Evolutionary conservation across 2,329 filamentous ascomycete species (phyloP).

Genomic region (Fusarium temperatum): DNA sequence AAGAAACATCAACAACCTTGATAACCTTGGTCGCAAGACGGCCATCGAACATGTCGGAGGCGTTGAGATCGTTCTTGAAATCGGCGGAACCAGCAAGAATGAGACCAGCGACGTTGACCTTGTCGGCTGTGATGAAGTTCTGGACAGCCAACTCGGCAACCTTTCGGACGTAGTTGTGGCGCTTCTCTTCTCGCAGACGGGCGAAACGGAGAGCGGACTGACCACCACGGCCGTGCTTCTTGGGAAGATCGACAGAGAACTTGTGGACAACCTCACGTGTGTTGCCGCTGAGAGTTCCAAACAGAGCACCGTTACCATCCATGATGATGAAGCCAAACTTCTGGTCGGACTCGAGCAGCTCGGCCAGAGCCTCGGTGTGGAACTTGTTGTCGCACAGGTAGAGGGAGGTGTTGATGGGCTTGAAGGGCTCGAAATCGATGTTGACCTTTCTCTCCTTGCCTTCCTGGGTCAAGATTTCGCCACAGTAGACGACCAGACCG

Average conservation of each 20-base stretch:
- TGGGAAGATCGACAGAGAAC: conserved; percentile 97
- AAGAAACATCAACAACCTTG: conserved; percentile 99
- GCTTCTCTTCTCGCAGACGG: conserved; percentile 98
- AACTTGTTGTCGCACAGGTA: conserved; percentile 99
- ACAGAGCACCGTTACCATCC: conserved; percentile 98
- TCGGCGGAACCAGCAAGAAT: conserved; percentile 97
- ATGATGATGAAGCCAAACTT: conserved; percentile 99
- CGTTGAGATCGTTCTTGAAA: conserved; percentile 99
- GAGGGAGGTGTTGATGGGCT: conserved; percentile 99
- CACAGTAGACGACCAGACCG: conserved; percentile 97
- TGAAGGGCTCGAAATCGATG: conserved; percentile 99
- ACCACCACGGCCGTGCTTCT: conserved; percentile 99
- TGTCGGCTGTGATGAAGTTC: conserved; percentile 98
- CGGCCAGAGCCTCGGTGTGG: conserved; percentile 95
- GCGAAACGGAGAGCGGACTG: conserved; percentile 99
- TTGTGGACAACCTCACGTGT: conserved; percentile 97
- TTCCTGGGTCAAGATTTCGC: conserved; percentile 99
- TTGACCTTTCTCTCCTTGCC: conserved; percentile 99
- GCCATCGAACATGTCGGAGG: conserved; percentile 95
- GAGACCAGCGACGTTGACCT: conserved; percentile 95
- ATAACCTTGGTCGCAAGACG: conserved; percentile 95
- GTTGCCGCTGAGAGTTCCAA: conserved; percentile 96
- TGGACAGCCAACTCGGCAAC: conserved; percentile 97
- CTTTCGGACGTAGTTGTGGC: conserved; percentile 99
- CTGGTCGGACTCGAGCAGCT: conserved; percentile 97